Conservation (phyloP, 108 stramenopile genomes). For the Chaetoceros tenuissimus region DNA sequence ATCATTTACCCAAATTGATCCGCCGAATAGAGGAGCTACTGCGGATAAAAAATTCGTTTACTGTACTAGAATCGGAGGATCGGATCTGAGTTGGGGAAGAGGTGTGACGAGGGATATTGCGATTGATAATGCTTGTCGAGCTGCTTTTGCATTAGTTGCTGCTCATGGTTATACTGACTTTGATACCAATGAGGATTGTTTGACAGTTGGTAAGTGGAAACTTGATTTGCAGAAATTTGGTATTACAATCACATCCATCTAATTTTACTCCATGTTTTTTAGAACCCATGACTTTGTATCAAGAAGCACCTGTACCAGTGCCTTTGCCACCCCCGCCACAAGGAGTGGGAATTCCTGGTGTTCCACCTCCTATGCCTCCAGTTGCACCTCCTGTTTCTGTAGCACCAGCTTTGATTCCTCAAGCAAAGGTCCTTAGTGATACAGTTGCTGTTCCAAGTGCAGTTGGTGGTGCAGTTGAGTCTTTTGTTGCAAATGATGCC, state of each 20-base stretch:
- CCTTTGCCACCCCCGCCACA: constrained; percentile 4
- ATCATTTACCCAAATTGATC: constrained; percentile 33
- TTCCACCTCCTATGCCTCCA: constrained; percentile 29
- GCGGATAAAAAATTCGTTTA: constrained; percentile 69
- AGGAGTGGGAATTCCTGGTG: neutral
- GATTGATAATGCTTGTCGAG: constrained; percentile 71
- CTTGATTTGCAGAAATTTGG: constrained; percentile 34
- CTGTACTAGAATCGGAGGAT: constrained; percentile 62
- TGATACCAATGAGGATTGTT: constrained; percentile 66
- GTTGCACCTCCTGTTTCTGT: constrained; percentile 29
- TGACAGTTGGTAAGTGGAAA: constrained; percentile 54
- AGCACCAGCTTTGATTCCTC: constrained; percentile 53
- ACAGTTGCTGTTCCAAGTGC: constrained; percentile 27
- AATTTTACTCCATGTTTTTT: constrained; percentile 8
- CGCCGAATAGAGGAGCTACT: constrained; percentile 50
- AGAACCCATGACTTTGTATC: neutral
- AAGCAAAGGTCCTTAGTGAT: constrained; percentile 43
- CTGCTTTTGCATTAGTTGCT: constrained; percentile 70
- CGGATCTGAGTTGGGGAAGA: constrained; percentile 71
- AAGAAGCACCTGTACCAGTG: neutral
- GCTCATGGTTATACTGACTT: constrained; percentile 86
- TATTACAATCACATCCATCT: constrained; percentile 32
- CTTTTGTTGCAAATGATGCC: neutral
- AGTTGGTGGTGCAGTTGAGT: neutral
- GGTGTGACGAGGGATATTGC: constrained; percentile 72